These are phyloP conservation scores for Persicaria tinctoria DNA, from an alignment of 148 eudicot genomes.

Conservation along the genomic window DNA sequence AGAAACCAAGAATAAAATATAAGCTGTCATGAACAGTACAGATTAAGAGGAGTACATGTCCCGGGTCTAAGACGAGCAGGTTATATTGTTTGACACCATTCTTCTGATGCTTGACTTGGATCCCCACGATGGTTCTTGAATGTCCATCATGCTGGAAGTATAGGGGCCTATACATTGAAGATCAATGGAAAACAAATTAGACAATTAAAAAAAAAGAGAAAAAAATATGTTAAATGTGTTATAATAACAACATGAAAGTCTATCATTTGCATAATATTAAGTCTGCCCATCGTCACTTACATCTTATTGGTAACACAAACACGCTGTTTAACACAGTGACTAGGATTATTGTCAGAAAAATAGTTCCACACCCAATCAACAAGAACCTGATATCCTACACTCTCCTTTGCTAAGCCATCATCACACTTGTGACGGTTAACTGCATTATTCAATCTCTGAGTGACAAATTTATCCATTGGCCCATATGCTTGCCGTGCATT, in stretches of 20 bases:
- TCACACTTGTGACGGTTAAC: constrained; percentile 18
- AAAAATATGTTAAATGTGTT: background rate
- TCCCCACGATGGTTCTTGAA: constrained; percentile 91
- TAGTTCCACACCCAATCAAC: constrained; percentile 90
- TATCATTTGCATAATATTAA: background rate
- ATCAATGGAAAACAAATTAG: constrained; percentile 9
- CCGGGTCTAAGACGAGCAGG: constrained; percentile 76
- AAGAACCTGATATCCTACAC: constrained; percentile 52
- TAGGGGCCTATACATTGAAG: constrained; percentile 56
- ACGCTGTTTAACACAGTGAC: constrained; percentile 27
- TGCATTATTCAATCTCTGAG: constrained; percentile 19
- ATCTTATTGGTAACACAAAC: constrained; percentile 61
- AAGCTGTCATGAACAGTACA: background rate
- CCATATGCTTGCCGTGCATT: constrained; percentile 31
- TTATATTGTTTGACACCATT: constrained; percentile 53
- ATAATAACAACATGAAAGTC: background rate
- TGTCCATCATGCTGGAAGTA: constrained; percentile 97
- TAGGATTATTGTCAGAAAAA: constrained; percentile 43
- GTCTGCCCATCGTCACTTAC: constrained; percentile 31
- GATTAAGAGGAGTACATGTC: constrained; percentile 43
- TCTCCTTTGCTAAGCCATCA: constrained; percentile 17
- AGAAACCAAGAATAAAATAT: background rate
- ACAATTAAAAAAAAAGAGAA: background rate
- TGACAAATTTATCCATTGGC: constrained; percentile 77
- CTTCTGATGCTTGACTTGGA: constrained; percentile 53